A percentile compares a stretch with the other conserved stretches of the same genome.
phyloP scores from a whole-genome alignment of 345 rosid genomes.

The Reutealis trisperma region DNA sequence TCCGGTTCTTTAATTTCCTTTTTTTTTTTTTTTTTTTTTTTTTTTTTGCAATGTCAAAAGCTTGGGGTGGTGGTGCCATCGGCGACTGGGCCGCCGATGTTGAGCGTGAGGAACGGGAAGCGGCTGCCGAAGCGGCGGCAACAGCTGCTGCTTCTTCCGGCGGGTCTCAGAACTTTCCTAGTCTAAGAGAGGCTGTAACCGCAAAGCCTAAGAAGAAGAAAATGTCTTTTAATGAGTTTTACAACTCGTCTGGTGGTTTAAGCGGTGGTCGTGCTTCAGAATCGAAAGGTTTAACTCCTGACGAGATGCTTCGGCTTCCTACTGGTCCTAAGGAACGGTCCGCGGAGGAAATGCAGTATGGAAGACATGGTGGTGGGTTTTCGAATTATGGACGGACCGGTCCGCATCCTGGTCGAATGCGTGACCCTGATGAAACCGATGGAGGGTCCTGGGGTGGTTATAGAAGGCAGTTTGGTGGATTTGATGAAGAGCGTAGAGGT shows the following conservation, averaged over 20 bases:
- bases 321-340: conserved; percentile 95
- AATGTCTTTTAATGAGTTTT: conserved; percentile 68
- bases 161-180: conserved; percentile 74
- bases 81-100: conserved; percentile 98
- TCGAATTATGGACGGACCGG: conserved; percentile 58
- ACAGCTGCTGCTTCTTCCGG: conserved; percentile 36
- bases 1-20: conserved; percentile 26
- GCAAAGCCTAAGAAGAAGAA: conserved; percentile 83
- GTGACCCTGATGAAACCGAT: conserved; percentile 54
- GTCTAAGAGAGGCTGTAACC: conserved; percentile 62
- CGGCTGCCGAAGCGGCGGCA: conserved; percentile 56
- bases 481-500: conserved; percentile 76
- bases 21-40: background rate
- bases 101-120: conserved; percentile 42
- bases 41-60: conserved; percentile 46
- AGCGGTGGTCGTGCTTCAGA: conserved; percentile 10
- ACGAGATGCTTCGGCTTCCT: conserved; percentile 81
- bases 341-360: conserved; percentile 80
- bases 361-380: conserved; percentile 85
- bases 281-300: conserved; percentile 58
- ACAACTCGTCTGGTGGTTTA: conserved; percentile 28
- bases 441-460: conserved; percentile 56
- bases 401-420: conserved; percentile 34
- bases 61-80: conserved; percentile 84
- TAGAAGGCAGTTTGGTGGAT: conserved; percentile 72